phyloP scores from a whole-genome alignment of 495 filamentous ascomycete genomes.

The Aspergillus egyptiacus region DNA sequence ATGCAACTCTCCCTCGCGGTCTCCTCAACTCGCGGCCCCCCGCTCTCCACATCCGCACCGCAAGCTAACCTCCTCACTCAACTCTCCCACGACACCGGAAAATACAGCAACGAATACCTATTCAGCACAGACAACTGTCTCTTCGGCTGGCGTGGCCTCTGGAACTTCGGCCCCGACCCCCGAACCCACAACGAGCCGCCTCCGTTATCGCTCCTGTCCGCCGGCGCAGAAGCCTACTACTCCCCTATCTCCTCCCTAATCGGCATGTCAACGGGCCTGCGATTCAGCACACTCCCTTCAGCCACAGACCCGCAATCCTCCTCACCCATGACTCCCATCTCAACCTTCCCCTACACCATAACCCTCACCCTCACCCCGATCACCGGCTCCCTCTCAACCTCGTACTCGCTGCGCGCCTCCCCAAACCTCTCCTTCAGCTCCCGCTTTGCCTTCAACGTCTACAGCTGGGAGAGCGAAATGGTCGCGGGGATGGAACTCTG shows the following conservation, averaged over 20 bases:
- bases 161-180: constrained; percentile 88
- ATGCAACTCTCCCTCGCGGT: constrained; percentile 74
- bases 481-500: constrained; percentile 87
- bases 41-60: constrained; percentile 39
- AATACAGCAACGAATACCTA: constrained; percentile 84
- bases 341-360: constrained; percentile 77
- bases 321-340: constrained; percentile 28
- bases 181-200: constrained; percentile 25
- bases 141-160: constrained; percentile 80
- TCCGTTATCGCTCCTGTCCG: constrained; percentile 52
- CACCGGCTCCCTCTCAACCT: constrained; percentile 84
- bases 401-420: constrained; percentile 82
- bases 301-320: constrained; percentile 54
- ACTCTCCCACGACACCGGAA: constrained; percentile 80
- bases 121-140: constrained; percentile 89
- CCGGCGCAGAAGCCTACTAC: constrained; percentile 93
- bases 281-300: constrained; percentile 86
- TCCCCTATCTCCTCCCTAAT: constrained; percentile 85
- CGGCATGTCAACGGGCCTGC: constrained; percentile 72
- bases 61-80: constrained; percentile 59
- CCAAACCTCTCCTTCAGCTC: constrained; percentile 77
- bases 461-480: constrained; percentile 94
- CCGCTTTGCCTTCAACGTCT: constrained; percentile 93
- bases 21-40: constrained; percentile 62
- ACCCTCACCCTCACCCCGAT: constrained; percentile 87